These are phyloP conservation scores for Colletotrichum gigasporum DNA, from an alignment of 2,329 filamentous ascomycete genomes.

Conservation along the genomic window DNA sequence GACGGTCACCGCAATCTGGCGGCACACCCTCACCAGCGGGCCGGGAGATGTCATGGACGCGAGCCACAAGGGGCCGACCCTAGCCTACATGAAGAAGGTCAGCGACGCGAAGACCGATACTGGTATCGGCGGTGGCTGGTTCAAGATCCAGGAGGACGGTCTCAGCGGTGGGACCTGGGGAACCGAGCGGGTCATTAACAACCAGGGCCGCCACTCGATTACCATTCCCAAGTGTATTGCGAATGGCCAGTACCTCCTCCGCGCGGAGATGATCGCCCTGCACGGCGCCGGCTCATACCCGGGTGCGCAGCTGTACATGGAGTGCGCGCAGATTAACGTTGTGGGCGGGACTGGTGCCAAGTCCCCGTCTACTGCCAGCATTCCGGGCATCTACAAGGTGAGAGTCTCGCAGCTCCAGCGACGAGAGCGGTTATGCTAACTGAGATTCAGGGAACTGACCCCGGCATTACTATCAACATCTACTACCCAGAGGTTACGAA, in stretches of 20 bases:
- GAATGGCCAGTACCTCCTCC: conserved; percentile 64
- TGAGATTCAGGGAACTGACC: conserved; percentile 38
- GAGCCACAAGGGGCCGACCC: conserved; percentile 59
- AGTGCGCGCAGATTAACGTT: conserved; percentile 53
- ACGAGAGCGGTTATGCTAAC: not conserved
- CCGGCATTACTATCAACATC: conserved; percentile 48
- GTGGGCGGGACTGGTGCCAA: conserved; percentile 44
- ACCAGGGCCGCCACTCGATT: conserved; percentile 56
- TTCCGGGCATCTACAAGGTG: conserved; percentile 50
- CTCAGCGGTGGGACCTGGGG: conserved; percentile 52
- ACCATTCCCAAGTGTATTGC: conserved; percentile 59
- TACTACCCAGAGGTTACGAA: conserved; percentile 40
- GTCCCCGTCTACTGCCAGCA: conserved; percentile 43
- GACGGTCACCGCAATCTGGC: conserved; percentile 60
- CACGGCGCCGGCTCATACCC: conserved; percentile 52
- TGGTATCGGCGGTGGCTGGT: conserved; percentile 52
- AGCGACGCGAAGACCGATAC: conserved; percentile 53
- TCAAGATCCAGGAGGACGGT: conserved; percentile 55
- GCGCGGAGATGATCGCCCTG: conserved; percentile 66
- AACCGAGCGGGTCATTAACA: conserved; percentile 51
- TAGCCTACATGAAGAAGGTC: conserved; percentile 67
- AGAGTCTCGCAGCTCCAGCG: not conserved
- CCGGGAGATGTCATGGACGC: conserved; percentile 61
- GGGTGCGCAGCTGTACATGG: conserved; percentile 57
- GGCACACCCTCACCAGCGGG: conserved; percentile 56